phyloP scores from a whole-genome alignment of 352 stramenopile species.

The Albugo laibachii region DNA sequence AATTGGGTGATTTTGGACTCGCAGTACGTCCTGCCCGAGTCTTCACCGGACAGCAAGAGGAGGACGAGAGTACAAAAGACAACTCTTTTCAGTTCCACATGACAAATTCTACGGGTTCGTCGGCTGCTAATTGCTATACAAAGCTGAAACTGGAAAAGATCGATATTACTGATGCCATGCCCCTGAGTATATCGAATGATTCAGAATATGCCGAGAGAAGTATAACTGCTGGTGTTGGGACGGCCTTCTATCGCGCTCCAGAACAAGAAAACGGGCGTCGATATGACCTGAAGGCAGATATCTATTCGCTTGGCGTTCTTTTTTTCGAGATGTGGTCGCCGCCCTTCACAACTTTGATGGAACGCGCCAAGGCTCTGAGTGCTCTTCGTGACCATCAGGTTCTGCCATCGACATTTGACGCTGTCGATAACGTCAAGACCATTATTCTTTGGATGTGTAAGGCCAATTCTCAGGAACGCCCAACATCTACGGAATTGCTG shows the following conservation, averaged over 20 bases:
- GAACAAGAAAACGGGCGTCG: constrained; percentile 81
- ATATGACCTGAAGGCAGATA: constrained; percentile 85
- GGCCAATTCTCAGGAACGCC: constrained; percentile 36
- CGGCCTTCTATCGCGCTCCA: constrained; percentile 87
- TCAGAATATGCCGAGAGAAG: constrained; percentile 15
- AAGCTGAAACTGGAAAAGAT: constrained; percentile 43
- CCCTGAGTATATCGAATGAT: constrained; percentile 1
- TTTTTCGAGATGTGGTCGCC: constrained; percentile 93
- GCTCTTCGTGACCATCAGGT: constrained; percentile 53
- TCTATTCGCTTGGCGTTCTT: constrained; percentile 90
- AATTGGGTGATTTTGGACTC: constrained; percentile 90
- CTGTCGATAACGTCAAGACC: constrained; percentile 71
- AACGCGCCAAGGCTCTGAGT: constrained; percentile 61
- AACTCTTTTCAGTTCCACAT: background rate
- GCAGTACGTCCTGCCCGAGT: constrained; percentile 63
- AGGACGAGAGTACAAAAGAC: constrained; percentile 6
- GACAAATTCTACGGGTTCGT: constrained; percentile 28
- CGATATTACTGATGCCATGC: constrained; percentile 11
- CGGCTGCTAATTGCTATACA: constrained; percentile 47
- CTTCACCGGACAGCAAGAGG: constrained; percentile 5
- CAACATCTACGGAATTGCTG: constrained; percentile 51
- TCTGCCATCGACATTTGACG: constrained; percentile 22
- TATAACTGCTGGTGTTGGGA: constrained; percentile 90
- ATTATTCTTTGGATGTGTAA: constrained; percentile 79
- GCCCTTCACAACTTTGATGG: constrained; percentile 82